Conservation (phyloP, 2,329 filamentous ascomycete species). For the Xylariales sp. region DNA sequence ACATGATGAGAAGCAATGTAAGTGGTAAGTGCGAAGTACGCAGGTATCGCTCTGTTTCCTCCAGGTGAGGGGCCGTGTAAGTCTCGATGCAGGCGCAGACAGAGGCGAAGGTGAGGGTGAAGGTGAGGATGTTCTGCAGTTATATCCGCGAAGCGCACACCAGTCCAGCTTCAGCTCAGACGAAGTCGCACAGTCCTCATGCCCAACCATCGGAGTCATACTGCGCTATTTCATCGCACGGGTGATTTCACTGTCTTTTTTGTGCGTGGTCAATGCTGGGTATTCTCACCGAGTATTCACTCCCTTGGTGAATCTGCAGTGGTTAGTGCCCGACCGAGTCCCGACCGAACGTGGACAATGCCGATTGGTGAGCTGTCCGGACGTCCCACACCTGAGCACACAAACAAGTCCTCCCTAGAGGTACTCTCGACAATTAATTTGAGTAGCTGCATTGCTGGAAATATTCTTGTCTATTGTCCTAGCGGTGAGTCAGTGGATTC, state of each 20-base stretch:
- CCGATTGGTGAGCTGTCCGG: conserved; percentile 25
- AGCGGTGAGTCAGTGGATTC: background rate
- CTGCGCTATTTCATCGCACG: background rate
- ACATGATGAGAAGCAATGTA: background rate
- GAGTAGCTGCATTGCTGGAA: background rate
- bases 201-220: background rate
- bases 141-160: background rate
- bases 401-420: background rate
- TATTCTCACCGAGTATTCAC: conserved; percentile 25
- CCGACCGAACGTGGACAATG: conserved; percentile 22
- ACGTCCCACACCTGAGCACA: conserved; percentile 7
- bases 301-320: conserved; percentile 14
- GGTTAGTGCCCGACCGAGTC: conserved; percentile 31
- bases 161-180: background rate
- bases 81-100: no score
- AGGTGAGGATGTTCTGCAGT: background rate
- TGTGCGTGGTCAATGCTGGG: background rate
- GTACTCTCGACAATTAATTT: background rate
- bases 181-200: background rate
- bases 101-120: background rate
- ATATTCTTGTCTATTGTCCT: background rate
- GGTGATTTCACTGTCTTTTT: background rate
- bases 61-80: no score
- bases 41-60: no score
- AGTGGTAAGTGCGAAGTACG: background rate